These are phyloP conservation scores for Colletotrichum karsti DNA, from an alignment of 2,329 filamentous ascomycete genomes.

Conservation along the genomic window DNA sequence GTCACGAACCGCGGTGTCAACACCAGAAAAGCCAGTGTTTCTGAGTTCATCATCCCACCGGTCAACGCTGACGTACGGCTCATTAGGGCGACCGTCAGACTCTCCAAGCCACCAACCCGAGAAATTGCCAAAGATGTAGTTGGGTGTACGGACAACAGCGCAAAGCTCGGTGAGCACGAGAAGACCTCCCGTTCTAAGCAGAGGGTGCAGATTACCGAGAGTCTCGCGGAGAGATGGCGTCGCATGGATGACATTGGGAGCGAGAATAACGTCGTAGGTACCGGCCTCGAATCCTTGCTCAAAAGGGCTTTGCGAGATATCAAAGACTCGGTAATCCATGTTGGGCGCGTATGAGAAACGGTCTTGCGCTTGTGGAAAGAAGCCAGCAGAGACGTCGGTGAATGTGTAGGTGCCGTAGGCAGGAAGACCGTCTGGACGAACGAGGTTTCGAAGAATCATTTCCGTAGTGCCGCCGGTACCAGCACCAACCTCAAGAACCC, in stretches of 20 bases:
- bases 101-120: constrained; percentile 45
- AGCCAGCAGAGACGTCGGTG: constrained; percentile 39
- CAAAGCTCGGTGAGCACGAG: constrained; percentile 29
- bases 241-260: constrained; percentile 39
- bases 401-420: constrained; percentile 34
- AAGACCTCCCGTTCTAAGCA: constrained; percentile 41
- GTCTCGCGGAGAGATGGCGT: constrained; percentile 33
- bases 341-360: constrained; percentile 31
- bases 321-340: constrained; percentile 36
- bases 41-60: constrained; percentile 38
- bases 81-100: constrained; percentile 34
- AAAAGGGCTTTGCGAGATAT: constrained; percentile 37
- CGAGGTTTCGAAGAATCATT: neutral
- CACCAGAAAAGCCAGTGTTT: constrained; percentile 34
- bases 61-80: constrained; percentile 33
- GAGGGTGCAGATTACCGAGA: constrained; percentile 30
- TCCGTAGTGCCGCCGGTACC: constrained; percentile 5
- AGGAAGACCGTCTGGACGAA: neutral
- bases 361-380: constrained; percentile 37
- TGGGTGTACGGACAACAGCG: constrained; percentile 32
- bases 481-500: constrained; percentile 34
- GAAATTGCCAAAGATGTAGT: constrained; percentile 38
- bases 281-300: constrained; percentile 36
- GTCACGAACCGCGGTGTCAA: constrained; percentile 7
- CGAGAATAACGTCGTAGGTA: constrained; percentile 39